Percentiles rank a stretch among this genome's conserved stretches.
Conservation (phyloP, 2,329 filamentous ascomycete species). For the Ceratocystis colombiana region DNA sequence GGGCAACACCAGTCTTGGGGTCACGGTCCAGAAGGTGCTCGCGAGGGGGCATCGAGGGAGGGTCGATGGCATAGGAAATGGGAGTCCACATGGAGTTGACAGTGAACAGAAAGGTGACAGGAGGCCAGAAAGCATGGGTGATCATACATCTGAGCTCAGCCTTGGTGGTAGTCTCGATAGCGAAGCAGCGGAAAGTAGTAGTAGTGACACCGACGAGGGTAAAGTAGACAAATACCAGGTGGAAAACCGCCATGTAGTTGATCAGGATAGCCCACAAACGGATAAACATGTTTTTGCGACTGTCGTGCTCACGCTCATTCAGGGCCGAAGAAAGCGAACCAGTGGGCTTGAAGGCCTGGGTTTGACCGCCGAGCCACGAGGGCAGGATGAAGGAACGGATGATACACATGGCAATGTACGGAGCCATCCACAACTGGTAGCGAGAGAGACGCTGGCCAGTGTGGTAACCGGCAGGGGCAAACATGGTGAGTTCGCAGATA, state of each 20-base stretch:
- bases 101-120: slow-evolving; percentile 47
- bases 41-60: slow-evolving; percentile 47
- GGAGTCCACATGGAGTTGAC: slow-evolving; percentile 49
- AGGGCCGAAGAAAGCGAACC: slow-evolving; percentile 47
- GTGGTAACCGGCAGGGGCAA: slow-evolving; percentile 49
- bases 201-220: slow-evolving; percentile 42
- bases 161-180: slow-evolving; percentile 33
- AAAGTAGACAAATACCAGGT: slow-evolving; percentile 45
- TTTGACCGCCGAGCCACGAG: slow-evolving; percentile 49
- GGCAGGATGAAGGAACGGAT: slow-evolving; percentile 49
- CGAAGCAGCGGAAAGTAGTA: slow-evolving; percentile 43
- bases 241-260: slow-evolving; percentile 47
- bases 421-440: slow-evolving; percentile 53
- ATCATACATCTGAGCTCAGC: slow-evolving; percentile 43
- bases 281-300: slow-evolving; percentile 43
- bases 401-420: slow-evolving; percentile 49
- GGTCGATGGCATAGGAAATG: slow-evolving; percentile 50
- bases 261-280: slow-evolving; percentile 46
- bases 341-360: slow-evolving; percentile 50
- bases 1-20: slow-evolving; percentile 44
- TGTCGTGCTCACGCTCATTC: slow-evolving; percentile 47
- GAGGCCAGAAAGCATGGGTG: slow-evolving; percentile 54
- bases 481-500: slow-evolving; percentile 49
- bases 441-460: slow-evolving; percentile 47
- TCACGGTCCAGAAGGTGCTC: slow-evolving; percentile 48